Evolutionary conservation across 805 yeast species (phyloP).

Genomic region (Priceomyces haplophilus): DNA sequence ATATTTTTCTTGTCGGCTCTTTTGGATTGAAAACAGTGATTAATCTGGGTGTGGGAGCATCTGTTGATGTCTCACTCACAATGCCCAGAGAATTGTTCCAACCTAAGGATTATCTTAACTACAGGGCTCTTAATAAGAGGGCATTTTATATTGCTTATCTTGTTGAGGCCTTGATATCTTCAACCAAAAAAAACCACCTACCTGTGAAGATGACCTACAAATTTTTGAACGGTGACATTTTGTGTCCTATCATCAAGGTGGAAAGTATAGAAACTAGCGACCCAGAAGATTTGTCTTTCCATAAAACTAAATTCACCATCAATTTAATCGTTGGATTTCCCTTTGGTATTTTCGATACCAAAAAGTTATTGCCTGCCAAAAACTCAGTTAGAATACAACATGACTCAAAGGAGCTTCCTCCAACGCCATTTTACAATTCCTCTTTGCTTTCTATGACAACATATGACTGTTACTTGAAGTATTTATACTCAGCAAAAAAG

Average conservation of each 20-base stretch:
- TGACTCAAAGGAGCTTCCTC: constrained; percentile 46
- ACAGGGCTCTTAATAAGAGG: constrained; percentile 85
- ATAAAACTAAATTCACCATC: constrained; percentile 67
- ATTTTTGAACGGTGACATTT: constrained; percentile 69
- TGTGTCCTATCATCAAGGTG: constrained; percentile 71
- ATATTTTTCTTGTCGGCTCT: constrained; percentile 79
- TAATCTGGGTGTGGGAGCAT: constrained; percentile 55
- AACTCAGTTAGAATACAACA: constrained; percentile 76
- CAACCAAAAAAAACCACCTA: constrained; percentile 53
- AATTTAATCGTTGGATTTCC: constrained; percentile 75
- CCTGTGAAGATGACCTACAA: constrained; percentile 62
- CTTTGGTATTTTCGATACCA: constrained; percentile 63
- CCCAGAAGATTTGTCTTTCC: constrained; percentile 50
- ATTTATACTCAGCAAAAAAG: constrained; percentile 70
- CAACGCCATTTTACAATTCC: constrained; percentile 87
- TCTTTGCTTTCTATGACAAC: constrained; percentile 69
- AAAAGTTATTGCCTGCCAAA: constrained; percentile 74
- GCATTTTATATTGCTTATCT: constrained; percentile 82
- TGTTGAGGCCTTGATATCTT: constrained; percentile 58
- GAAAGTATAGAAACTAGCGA: constrained; percentile 52
- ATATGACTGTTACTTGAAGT: constrained; percentile 68
- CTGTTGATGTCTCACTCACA: constrained; percentile 75
- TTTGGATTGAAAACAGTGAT: constrained; percentile 85
- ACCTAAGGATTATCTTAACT: constrained; percentile 85
- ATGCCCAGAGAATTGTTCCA: constrained; percentile 79